These are phyloP conservation scores for Elaeis guineensis DNA, from an alignment of 176 grass and related monocot species.

Conservation along the genomic window DNA sequence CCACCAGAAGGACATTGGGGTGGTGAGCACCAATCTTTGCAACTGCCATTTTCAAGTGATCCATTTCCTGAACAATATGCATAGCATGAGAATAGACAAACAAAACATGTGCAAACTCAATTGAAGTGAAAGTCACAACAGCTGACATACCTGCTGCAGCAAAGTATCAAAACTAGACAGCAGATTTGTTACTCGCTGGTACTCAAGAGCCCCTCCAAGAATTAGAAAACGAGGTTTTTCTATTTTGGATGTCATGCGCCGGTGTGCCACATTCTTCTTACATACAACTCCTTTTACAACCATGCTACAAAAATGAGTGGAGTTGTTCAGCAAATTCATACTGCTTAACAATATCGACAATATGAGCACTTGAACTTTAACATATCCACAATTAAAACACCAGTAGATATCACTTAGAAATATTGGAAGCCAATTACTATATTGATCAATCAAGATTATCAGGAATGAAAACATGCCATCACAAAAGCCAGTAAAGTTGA, in stretches of 20 bases:
- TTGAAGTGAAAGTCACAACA: slow-evolving; percentile 19
- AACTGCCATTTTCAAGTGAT: slow-evolving; percentile 98
- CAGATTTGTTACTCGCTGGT: slow-evolving; percentile 78
- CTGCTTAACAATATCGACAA: slow-evolving; percentile 16
- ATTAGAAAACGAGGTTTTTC: slow-evolving; percentile 80
- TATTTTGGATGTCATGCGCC: slow-evolving; percentile 78
- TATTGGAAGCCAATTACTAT: too few species aligned
- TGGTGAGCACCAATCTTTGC: slow-evolving; percentile 89
- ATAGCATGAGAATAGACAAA: slow-evolving; percentile 15
- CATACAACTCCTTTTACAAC: slow-evolving; percentile 89
- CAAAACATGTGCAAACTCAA: not conserved
- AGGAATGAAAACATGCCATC: too few species aligned
- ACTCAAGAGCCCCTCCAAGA: slow-evolving; percentile 89
- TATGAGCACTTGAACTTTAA: not conserved
- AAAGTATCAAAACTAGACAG: slow-evolving; percentile 96
- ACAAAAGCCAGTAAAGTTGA: too few species aligned
- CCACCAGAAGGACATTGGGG: slow-evolving; percentile 83
- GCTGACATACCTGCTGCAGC: slow-evolving; percentile 63
- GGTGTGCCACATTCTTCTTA: slow-evolving; percentile 97
- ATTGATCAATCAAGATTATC: too few species aligned
- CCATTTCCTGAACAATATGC: slow-evolving; percentile 62
- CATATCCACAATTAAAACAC: not conserved
- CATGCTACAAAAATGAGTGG: slow-evolving; percentile 44
- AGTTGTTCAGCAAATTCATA: slow-evolving; percentile 23
- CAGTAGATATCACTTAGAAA: not conserved